Percentiles rank a stretch among this genome's conserved stretches.
Evolutionary conservation across 2,329 filamentous ascomycete species (phyloP).

Genomic region (Raffaelea ambrosiae): DNA sequence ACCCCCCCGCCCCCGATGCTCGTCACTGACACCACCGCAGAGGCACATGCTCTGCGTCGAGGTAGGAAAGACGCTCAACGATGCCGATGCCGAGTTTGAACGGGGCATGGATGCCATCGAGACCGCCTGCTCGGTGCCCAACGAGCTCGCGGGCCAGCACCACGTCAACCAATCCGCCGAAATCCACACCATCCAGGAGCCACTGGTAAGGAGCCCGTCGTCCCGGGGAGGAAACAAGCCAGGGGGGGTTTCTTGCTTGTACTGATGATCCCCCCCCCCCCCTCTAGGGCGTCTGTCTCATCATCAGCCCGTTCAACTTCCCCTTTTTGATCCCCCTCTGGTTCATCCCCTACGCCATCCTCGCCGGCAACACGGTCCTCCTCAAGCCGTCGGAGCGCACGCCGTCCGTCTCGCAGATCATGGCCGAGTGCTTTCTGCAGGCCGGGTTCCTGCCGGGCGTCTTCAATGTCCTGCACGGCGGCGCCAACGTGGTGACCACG

Average conservation of each 20-base stretch:
- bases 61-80: conserved; percentile 80
- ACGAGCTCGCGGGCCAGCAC: conserved; percentile 72
- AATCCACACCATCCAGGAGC: conserved; percentile 72
- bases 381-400: conserved; percentile 77
- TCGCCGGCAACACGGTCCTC: conserved; percentile 75
- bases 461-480: conserved; percentile 72
- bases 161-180: conserved; percentile 88
- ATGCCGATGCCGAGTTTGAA: conserved; percentile 73
- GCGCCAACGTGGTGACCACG: conserved; percentile 73
- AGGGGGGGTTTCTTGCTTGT: too few relatives aligned
- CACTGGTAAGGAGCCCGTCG: conserved; percentile 40
- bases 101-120: conserved; percentile 77
- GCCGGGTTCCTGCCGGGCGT: conserved; percentile 76
- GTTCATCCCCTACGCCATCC: conserved; percentile 75
- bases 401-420: conserved; percentile 74
- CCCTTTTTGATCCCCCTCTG: conserved; percentile 89
- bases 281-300: background rate
- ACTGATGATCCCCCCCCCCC: background rate
- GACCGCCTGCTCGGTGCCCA: conserved; percentile 70
- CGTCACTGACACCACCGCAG: background rate
- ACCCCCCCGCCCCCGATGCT: too few relatives aligned
- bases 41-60: conserved; percentile 66
- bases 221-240: too few relatives aligned
- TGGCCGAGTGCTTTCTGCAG: conserved; percentile 69
- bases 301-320: conserved; percentile 49